Percentiles rank a stretch among this genome's conserved stretches.
Evolutionary conservation across 371 early-diverging fungal species (phyloP).

Genomic region (Mortierella sp.): DNA sequence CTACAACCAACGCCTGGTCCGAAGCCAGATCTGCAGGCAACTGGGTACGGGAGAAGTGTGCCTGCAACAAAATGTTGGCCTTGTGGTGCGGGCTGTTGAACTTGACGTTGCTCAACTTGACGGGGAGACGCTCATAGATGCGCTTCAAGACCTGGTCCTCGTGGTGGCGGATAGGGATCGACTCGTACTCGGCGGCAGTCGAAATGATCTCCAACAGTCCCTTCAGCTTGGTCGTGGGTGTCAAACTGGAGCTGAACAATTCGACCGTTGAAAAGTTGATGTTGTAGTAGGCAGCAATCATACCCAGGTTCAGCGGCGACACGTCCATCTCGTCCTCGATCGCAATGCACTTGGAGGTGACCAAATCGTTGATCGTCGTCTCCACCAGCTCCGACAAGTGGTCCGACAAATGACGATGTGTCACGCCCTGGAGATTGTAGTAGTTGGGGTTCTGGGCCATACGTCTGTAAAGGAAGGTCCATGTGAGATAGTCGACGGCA

Average conservation of each 20-base stretch:
- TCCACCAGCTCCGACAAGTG: constrained; percentile 97
- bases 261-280: constrained; percentile 95
- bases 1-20: constrained; percentile 84
- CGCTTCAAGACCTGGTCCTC: constrained; percentile 85
- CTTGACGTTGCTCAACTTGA: constrained; percentile 73
- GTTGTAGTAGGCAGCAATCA: constrained; percentile 98
- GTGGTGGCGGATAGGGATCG: constrained; percentile 93
- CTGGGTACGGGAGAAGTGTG: constrained; percentile 92
- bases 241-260: constrained; percentile 90
- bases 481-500: constrained; percentile 98
- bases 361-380: constrained; percentile 87
- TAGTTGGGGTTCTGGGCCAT: constrained; percentile 97
- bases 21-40: constrained; percentile 93
- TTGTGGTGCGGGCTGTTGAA: constrained; percentile 88
- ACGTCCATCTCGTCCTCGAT: constrained; percentile 90
- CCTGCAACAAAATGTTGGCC: constrained; percentile 92
- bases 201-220: constrained; percentile 94
- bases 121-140: constrained; percentile 87
- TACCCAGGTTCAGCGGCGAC: constrained; percentile 92
- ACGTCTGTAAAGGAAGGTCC: constrained; percentile 97
- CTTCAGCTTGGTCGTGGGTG: constrained; percentile 87
- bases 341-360: constrained; percentile 89
- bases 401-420: constrained; percentile 91
- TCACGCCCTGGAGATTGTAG: constrained; percentile 90
- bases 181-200: constrained; percentile 93